Base-by-base conservation (phyloP, 2,329 filamentous ascomycete species). In the Alternaria atra region DNA sequence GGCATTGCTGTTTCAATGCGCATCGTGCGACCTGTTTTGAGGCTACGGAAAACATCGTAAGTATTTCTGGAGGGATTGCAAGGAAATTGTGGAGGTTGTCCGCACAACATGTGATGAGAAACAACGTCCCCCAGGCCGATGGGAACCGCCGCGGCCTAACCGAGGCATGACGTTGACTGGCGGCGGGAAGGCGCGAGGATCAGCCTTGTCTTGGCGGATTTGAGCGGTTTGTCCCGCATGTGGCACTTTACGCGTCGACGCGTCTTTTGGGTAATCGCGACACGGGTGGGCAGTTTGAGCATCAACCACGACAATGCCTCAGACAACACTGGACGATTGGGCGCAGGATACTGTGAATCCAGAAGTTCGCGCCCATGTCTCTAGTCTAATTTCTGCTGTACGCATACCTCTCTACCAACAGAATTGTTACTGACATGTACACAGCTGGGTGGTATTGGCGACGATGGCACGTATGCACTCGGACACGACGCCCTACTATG, bases 401-500 rank as follows among this genome's bases (percentile, higher is more conserved):
- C 76, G 91, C 72, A 58, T 37, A 70, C 51, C 30, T 25, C 6
- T 13, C 6, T 27, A 17, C 5, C 10, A 48, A 37, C 37, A 13
- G 10, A 8, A 30, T 30, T n/a, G 46, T 44, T 27, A 51, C 68
- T 74, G 63, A 69, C 48, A 34, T 30, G 46, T n/a, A 40, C 46
- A 43, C 77, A 97, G 93, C 89, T 97, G 66, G 94, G 94, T 81
- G 94, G 94, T 54, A 88, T 89, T 72, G 91, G 91, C 68, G 90
- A 94, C 71, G 90, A 93, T 73, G 91, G 91, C 58, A 86, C 86
- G 73, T 99, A 99, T 78, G 86, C 92, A 43, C 88, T 98, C 35
- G 95, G 95, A 79, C 94, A 98, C 79, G 94, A 97, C 76, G 94
- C 94, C 12, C 84, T 97, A 61, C 92, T 95, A 59, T 95, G 94